These are phyloP conservation scores for Lyophyllum semitale DNA, from an alignment of 768 basidiomycete species.

Conservation along the genomic window DNA sequence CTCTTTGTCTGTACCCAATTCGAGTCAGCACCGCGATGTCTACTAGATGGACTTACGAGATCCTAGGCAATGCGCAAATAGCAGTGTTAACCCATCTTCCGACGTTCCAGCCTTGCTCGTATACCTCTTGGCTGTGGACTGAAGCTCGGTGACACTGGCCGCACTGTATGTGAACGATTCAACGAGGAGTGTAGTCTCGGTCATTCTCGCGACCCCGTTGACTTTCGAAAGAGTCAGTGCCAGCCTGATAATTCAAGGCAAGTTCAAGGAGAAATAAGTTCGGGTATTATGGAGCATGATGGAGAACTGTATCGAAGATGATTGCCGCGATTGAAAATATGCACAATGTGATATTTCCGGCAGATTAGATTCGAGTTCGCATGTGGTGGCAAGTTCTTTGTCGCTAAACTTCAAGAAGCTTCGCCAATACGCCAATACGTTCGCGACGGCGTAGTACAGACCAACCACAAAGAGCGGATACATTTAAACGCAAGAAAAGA, in stretches of 20 bases:
- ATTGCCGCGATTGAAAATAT: too few relatives aligned
- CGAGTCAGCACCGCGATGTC: background rate
- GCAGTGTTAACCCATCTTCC: constrained; percentile 13
- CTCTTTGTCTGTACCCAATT: constrained; percentile 32
- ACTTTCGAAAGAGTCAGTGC: background rate
- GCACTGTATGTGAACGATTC: constrained; percentile 5
- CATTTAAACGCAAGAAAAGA: too few relatives aligned
- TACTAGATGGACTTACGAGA: constrained; percentile 12
- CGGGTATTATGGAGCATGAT: too few relatives aligned
- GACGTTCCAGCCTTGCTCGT: constrained; percentile 4
- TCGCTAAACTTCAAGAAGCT: too few relatives aligned
- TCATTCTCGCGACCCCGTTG: background rate
- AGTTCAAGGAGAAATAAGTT: too few relatives aligned
- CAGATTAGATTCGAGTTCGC: too few relatives aligned
- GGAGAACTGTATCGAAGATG: too few relatives aligned
- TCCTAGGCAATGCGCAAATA: constrained; percentile 17
- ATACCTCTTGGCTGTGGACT: constrained; percentile 15
- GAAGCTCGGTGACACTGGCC: constrained; percentile 9
- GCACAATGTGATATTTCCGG: too few relatives aligned
- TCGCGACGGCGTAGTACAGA: too few relatives aligned
- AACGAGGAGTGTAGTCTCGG: background rate
- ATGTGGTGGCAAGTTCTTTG: too few relatives aligned
- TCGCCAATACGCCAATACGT: too few relatives aligned
- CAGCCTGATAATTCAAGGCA: background rate
- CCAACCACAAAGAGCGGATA: too few relatives aligned